These are phyloP conservation scores for Kitagawia praeruptora DNA, from an alignment of 129 eudicot genomes.

Conservation along the genomic window DNA sequence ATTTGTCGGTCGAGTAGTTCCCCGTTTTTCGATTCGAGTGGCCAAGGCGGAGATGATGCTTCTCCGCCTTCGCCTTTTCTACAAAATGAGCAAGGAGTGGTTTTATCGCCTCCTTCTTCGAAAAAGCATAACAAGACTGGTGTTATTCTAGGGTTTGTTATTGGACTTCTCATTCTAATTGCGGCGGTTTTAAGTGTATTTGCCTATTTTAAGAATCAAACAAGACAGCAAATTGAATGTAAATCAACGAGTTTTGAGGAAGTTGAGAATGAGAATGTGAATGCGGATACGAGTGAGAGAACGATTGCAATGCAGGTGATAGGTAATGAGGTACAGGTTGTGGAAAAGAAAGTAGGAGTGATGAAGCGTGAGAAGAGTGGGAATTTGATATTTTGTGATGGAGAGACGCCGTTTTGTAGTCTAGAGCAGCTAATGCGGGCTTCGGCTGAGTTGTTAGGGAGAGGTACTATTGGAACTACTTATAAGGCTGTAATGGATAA, in stretches of 20 bases:
- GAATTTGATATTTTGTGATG: conserved; percentile 59
- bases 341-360: conserved; percentile 1
- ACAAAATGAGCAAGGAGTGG: conserved; percentile 18
- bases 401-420: conserved; percentile 48
- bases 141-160: conserved; percentile 39
- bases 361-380: conserved; percentile 47
- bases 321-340: not conserved
- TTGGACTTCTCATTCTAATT: conserved; percentile 26
- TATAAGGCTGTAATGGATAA: conserved; percentile 80
- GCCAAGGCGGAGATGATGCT: conserved; percentile 15
- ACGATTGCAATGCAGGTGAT: not conserved
- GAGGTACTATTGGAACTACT: conserved; percentile 68
- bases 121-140: conserved; percentile 22
- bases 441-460: conserved; percentile 73
- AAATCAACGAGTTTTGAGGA: conserved; percentile 4
- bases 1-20: conserved; percentile 34
- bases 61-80: conserved; percentile 21
- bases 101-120: not conserved
- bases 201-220: not conserved
- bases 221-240: not conserved
- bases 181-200: conserved; percentile 22
- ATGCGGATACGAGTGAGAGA: not conserved
- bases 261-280: not conserved
- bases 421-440: conserved; percentile 82
- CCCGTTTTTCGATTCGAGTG: conserved; percentile 42